Conservation (phyloP, 2,329 filamentous ascomycete genomes). For the Diaporthe sp. region DNA sequence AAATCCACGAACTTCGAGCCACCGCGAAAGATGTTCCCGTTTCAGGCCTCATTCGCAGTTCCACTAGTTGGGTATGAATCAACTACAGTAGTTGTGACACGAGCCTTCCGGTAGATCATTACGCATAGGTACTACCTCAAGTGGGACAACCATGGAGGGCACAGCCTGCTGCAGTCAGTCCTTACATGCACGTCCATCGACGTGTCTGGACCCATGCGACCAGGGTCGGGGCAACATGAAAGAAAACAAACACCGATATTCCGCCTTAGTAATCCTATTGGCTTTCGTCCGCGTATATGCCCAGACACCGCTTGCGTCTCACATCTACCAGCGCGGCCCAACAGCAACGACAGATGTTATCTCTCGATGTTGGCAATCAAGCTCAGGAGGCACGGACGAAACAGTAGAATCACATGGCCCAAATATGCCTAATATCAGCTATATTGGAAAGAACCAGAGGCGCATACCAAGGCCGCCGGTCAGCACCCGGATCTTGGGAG, state of each 20-base stretch:
- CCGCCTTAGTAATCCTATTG: neutral
- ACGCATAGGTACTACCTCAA: slow-evolving; percentile 10
- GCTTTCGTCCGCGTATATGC: neutral
- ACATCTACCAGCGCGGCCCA: neutral
- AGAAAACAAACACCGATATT: neutral
- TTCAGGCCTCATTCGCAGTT: neutral
- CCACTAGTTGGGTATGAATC: neutral
- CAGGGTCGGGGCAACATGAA: neutral
- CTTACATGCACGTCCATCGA: neutral
- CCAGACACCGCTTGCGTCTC: neutral
- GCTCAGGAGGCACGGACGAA: neutral
- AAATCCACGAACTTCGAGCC: neutral
- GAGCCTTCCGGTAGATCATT: neutral
- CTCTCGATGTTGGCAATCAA: neutral
- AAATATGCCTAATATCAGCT: neutral
- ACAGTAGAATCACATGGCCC: slow-evolving; percentile 15
- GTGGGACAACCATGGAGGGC: slow-evolving; percentile 19
- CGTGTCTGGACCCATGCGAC: neutral
- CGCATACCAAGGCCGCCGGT: slow-evolving; percentile 27
- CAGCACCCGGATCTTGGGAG: slow-evolving; percentile 8
- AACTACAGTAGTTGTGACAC: neutral
- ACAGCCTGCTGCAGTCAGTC: neutral
- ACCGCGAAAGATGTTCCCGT: slow-evolving; percentile 1
- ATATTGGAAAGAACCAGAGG: neutral
- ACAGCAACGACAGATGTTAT: neutral